Percentiles rank a stretch among this genome's conserved stretches.
Evolutionary conservation across 192 early-diverging fungal genomes (phyloP).

Genomic region (Radiomyces spectabilis): DNA sequence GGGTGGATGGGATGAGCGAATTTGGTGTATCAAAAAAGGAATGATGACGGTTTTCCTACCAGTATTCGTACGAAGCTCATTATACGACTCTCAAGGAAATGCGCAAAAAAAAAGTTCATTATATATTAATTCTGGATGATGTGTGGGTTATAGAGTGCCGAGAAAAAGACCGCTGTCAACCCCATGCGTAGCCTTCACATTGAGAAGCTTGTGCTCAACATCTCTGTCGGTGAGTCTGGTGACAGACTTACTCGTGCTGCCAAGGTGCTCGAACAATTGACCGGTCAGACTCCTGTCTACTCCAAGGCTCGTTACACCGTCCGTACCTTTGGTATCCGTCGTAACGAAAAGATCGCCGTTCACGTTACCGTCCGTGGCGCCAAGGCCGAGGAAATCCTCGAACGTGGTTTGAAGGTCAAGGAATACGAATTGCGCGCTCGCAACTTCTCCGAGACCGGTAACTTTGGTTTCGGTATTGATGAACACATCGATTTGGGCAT

Average conservation of each 20-base stretch:
- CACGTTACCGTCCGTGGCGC: constrained; percentile 96
- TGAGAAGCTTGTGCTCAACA: constrained; percentile 99
- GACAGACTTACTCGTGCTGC: constrained; percentile 99
- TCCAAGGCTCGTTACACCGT: constrained; percentile 99
- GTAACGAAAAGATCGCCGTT: constrained; percentile 99
- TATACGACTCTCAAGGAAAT: no score
- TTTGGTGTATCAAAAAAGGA: not conserved
- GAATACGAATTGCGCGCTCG: constrained; percentile 93
- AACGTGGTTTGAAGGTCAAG: constrained; percentile 99
- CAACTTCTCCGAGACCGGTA: constrained; percentile 98
- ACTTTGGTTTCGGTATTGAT: constrained; percentile 99
- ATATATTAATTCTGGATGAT: no score
- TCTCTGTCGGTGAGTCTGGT: constrained; percentile 98
- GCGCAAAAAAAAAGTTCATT: no score
- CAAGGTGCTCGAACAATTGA: constrained; percentile 99
- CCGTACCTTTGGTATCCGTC: constrained; percentile 99
- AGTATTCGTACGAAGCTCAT: no score
- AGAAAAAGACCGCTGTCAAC: constrained; percentile 74
- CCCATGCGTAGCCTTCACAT: constrained; percentile 94
- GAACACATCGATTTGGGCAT: constrained; percentile 99
- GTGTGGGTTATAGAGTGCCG: constrained; percentile 35
- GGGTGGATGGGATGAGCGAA: constrained; percentile 6
- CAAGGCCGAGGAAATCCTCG: constrained; percentile 89
- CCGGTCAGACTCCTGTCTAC: constrained; percentile 97
- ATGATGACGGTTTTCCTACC: no score